Conservation (phyloP, 805 yeast species). For the Ogataea paradorogensis region DNA sequence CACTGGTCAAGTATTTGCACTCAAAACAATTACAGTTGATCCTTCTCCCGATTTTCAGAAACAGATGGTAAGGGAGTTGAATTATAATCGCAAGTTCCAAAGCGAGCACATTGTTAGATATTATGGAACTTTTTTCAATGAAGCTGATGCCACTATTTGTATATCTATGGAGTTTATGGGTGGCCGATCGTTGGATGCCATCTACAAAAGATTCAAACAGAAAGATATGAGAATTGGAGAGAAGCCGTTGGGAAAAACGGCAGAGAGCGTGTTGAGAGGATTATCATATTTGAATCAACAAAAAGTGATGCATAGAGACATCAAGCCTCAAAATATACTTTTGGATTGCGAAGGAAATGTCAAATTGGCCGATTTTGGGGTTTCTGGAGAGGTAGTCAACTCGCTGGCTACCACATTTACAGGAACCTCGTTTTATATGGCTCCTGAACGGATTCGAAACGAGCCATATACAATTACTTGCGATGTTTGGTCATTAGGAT, state of each 20-base stretch:
- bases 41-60: slow-evolving; percentile 85
- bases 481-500: slow-evolving; percentile 95
- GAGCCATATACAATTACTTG: slow-evolving; percentile 93
- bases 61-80: slow-evolving; percentile 87
- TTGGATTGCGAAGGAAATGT: slow-evolving; percentile 75
- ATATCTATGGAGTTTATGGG: slow-evolving; percentile 98
- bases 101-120: slow-evolving; percentile 86
- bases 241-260: slow-evolving; percentile 85
- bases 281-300: slow-evolving; percentile 84
- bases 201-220: slow-evolving; percentile 71
- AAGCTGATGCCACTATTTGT: slow-evolving; percentile 73
- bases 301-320: slow-evolving; percentile 89
- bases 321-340: slow-evolving; percentile 91
- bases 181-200: slow-evolving; percentile 85
- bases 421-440: slow-evolving; percentile 98
- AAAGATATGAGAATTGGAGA: slow-evolving; percentile 89
- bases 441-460: slow-evolving; percentile 95
- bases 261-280: slow-evolving; percentile 82
- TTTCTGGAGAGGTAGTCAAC: slow-evolving; percentile 93
- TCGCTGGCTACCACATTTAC: slow-evolving; percentile 95
- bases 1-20: slow-evolving; percentile 69
- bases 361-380: slow-evolving; percentile 96
- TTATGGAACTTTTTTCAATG: slow-evolving; percentile 86
- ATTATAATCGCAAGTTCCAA: slow-evolving; percentile 78
- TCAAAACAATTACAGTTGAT: slow-evolving; percentile 69